phyloP scores from a whole-genome alignment of 169 alveolate species.

The Plasmodium coatneyi region DNA sequence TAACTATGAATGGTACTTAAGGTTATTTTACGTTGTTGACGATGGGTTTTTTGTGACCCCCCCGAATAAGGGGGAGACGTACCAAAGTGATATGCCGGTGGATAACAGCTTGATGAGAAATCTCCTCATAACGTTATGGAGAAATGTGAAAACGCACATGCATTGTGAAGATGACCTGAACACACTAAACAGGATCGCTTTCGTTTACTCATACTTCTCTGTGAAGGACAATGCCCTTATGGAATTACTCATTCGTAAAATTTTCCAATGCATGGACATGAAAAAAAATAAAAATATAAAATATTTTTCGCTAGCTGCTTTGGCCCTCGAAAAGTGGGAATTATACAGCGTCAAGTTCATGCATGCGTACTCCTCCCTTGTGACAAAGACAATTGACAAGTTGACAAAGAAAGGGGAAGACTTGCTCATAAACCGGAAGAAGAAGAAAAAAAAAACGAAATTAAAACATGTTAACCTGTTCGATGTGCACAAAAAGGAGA shows the following conservation, averaged over 20 bases:
- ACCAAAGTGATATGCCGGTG: neutral
- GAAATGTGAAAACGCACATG: conserved; percentile 4
- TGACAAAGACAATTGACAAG: conserved; percentile 19
- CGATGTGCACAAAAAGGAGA: conserved; percentile 13
- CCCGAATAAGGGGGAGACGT: neutral
- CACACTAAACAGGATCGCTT: conserved; percentile 17
- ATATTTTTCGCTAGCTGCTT: conserved; percentile 41
- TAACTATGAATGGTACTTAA: conserved; percentile 2
- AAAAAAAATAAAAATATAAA: conserved; percentile 38
- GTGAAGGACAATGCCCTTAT: conserved; percentile 7
- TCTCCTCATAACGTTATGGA: conserved; percentile 8
- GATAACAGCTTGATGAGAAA: conserved; percentile 7
- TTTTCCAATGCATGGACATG: conserved; percentile 23
- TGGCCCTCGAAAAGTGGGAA: conserved; percentile 33
- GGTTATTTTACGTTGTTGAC: conserved; percentile 18
- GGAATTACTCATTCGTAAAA: conserved; percentile 16
- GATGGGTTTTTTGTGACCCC: neutral
- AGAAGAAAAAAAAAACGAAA: conserved; percentile 35
- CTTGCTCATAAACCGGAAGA: neutral
- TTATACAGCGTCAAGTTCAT: conserved; percentile 20
- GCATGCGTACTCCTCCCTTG: conserved; percentile 15
- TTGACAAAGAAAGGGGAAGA: conserved; percentile 1
- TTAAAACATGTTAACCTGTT: conserved; percentile 42
- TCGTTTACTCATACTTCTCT: conserved; percentile 26
- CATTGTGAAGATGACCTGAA: conserved; percentile 28